These are phyloP conservation scores for Lipomyces japonicus DNA, from an alignment of 805 yeast genomes.

Conservation along the genomic window DNA sequence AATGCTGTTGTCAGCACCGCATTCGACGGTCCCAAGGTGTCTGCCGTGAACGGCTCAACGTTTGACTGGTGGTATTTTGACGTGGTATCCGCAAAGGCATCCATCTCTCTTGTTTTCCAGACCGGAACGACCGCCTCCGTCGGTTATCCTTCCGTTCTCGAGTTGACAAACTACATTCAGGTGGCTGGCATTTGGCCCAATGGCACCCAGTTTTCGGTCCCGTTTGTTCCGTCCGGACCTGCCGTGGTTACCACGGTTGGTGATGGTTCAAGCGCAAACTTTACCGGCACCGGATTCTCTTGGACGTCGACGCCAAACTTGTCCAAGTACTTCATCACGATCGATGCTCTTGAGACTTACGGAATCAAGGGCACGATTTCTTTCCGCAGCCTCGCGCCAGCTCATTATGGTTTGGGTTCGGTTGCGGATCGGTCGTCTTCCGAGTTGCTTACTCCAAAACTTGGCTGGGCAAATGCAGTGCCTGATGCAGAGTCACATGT, in stretches of 20 bases:
- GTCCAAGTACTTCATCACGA: constrained; percentile 3
- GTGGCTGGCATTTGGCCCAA: constrained; percentile 6
- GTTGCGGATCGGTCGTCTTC: constrained; percentile 2
- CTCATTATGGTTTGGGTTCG: constrained; percentile 4
- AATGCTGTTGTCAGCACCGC: neutral
- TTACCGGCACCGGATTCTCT: constrained; percentile 4
- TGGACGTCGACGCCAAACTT: constrained; percentile 11
- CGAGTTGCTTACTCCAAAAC: constrained; percentile 3
- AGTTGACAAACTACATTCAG: neutral
- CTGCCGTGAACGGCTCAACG: constrained; percentile 8
- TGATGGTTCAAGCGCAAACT: constrained; percentile 10
- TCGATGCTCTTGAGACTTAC: constrained; percentile 1
- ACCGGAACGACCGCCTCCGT: constrained; percentile 3
- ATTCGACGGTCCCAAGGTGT: constrained; percentile 7
- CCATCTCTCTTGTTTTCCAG: constrained; percentile 4
- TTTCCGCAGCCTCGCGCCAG: constrained; percentile 4
- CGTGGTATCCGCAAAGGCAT: constrained; percentile 10
- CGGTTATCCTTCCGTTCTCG: constrained; percentile 2
- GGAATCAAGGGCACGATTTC: constrained; percentile 8
- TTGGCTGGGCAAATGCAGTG: constrained; percentile 11
- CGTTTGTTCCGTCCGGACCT: constrained; percentile 2
- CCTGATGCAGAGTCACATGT: constrained; percentile 9
- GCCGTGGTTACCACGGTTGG: constrained; percentile 5
- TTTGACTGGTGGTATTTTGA: constrained; percentile 17
- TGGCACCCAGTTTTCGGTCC: constrained; percentile 9